Base-by-base conservation (phyloP, 2,329 filamentous ascomycete species). In the Neoascochyta sp. region DNA sequence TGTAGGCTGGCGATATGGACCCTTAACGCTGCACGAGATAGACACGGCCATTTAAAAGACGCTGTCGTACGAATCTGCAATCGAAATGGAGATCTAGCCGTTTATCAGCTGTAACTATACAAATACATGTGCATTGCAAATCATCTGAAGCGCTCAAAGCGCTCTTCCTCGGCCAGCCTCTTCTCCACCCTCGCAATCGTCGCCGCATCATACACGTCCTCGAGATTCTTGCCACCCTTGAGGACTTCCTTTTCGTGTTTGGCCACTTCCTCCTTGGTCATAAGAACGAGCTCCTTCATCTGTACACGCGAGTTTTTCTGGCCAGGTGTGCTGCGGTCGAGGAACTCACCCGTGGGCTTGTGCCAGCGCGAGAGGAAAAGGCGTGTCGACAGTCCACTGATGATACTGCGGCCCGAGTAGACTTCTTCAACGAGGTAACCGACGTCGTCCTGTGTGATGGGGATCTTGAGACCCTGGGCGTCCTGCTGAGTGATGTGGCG, bases 341-440 rank as follows among this genome's bases (percentile, higher is more conserved):
- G 69, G 43, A 78, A 84, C 14, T 74, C 74, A 15, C 61, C 62
- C 6, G 65, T 63, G 0, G 85, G 87, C 44, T 73, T 80, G 41
- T 73, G 68, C 92, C 92, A 98, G 33, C 90, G 73, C 10, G 84
- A 74, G n/a, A 98, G 68, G 2, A 81, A 77, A 4, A 96, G 69
- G 33, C 88, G 75, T 0, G 85, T 95, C 0, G 85, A 70, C 13
- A 96, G 71, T 0, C 87, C 87, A 11, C 83, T 94, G 27, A 98
- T 69, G 9, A 78, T 81, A 54, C 90, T 96, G 34, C 83, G 81
- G 3, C 86, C 88, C 24, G 78, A 76, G 63, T 81, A 98, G 3
- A 95, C 77, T 53, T 98, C 92, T 52, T 98, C 92, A 0, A 90
- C 73, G 3, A 96, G 63, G 61, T 94, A 96, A 2, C 85, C 83